phyloP scores from a whole-genome alignment of 352 stramenopile species.

The Phytophthora cajani region DNA sequence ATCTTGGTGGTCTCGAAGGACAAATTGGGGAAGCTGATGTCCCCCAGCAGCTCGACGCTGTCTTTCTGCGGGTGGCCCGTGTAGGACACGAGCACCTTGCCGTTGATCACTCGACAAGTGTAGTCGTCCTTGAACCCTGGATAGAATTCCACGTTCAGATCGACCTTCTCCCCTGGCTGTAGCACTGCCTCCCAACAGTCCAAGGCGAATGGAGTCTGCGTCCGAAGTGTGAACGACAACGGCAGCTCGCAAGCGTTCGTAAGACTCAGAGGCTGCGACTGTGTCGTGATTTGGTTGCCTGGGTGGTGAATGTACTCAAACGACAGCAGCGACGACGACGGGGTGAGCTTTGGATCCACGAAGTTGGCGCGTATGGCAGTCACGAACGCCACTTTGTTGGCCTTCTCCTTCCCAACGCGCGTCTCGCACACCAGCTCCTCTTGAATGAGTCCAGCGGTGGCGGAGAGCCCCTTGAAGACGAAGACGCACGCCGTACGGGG shows the following conservation, averaged over 20 bases:
- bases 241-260: conserved; percentile 90
- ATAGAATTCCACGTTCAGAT: conserved; percentile 94
- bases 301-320: conserved; percentile 91
- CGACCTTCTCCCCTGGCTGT: conserved; percentile 74
- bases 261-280: conserved; percentile 83
- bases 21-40: conserved; percentile 96
- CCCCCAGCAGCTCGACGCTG: conserved; percentile 84
- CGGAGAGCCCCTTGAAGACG: conserved; percentile 89
- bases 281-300: conserved; percentile 60
- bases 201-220: conserved; percentile 91
- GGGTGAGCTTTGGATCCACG: conserved; percentile 85
- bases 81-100: conserved; percentile 87
- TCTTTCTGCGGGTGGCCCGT: conserved; percentile 92
- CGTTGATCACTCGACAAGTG: conserved; percentile 86
- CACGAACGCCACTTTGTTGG: conserved; percentile 84
- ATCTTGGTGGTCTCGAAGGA: conserved; percentile 91
- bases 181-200: conserved; percentile 92
- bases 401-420: conserved; percentile 94
- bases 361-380: conserved; percentile 92
- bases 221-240: conserved; percentile 91
- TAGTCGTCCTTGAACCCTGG: conserved; percentile 93
- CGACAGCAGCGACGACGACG: conserved; percentile 71
- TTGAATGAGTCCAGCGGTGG: conserved; percentile 57
- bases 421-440: conserved; percentile 93
- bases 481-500: conserved; percentile 94